Evolutionary conservation across 2,329 filamentous ascomycete species (phyloP).

Genomic region (Alternaria sp.): DNA sequence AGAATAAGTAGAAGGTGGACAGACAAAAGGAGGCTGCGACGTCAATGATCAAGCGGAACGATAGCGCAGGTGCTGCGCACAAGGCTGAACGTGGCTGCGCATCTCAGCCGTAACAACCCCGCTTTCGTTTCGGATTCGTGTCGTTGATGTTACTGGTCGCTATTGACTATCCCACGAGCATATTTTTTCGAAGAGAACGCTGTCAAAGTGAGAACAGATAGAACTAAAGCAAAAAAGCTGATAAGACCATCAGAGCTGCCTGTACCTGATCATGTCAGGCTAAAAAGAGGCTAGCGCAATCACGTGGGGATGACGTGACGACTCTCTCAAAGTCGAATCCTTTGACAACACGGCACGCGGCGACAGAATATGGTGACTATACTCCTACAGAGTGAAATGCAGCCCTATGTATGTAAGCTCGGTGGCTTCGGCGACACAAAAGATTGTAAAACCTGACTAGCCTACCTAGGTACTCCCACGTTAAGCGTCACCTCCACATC

Average conservation of each 20-base stretch:
- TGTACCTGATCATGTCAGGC: neutral
- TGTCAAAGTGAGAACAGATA: neutral
- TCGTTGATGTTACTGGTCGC: accelerated
- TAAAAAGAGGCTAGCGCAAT: neutral
- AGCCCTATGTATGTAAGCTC: neutral
- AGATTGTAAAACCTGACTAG: neutral
- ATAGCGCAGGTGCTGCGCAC: no score
- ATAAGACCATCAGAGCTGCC: neutral
- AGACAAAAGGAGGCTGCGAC: no score
- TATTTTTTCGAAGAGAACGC: neutral
- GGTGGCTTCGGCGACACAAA: neutral
- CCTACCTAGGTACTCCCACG: neutral
- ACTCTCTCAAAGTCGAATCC: neutral
- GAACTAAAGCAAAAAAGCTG: accelerated
- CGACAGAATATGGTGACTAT: neutral
- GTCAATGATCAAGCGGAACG: no score
- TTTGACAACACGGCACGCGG: neutral
- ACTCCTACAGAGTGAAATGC: no score
- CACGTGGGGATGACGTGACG: neutral
- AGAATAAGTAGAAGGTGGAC: no score
- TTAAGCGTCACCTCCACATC: neutral
- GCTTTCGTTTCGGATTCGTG: neutral
- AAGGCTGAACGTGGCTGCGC: constrained; percentile 15
- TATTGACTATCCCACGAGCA: neutral
- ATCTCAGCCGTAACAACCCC: constrained; percentile 15